A percentile compares a stretch with the other conserved stretches of the same genome.
These are phyloP conservation scores for Populus hybrid DNA, from an alignment of 441 rosid genomes.

Conservation along the genomic window DNA sequence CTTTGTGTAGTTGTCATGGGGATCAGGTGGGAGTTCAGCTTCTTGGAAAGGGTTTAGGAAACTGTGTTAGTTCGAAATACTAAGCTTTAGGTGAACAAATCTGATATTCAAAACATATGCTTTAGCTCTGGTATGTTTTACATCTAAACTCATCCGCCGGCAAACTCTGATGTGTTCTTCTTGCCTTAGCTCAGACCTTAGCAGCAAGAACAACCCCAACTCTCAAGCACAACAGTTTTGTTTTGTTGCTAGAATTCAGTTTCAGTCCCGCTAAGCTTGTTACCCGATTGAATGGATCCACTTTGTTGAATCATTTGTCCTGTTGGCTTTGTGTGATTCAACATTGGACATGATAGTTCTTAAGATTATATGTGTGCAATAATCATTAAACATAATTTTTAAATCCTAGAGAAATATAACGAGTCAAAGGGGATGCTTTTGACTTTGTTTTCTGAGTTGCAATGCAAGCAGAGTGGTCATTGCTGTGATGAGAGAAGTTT, in stretches of 20 bases:
- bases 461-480: no score
- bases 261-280: not conserved
- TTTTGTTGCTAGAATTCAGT: not conserved
- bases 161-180: not conserved
- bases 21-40: not conserved
- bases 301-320: not conserved
- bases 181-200: not conserved
- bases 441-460: no score
- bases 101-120: not conserved
- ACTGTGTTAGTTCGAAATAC: not conserved
- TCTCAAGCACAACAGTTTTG: not conserved
- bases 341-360: not conserved
- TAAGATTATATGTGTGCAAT: not conserved
- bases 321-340: not conserved
- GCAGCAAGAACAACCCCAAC: not conserved
- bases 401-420: not conserved
- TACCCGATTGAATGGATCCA: not conserved
- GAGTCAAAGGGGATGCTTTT: no score
- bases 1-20: not conserved
- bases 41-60: not conserved
- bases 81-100: not conserved
- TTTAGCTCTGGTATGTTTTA: not conserved
- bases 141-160: not conserved
- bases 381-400: not conserved
- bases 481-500: no score